phyloP scores from a whole-genome alignment of 1,284 basidiomycete genomes.

The Ustilago cynodontis region DNA sequence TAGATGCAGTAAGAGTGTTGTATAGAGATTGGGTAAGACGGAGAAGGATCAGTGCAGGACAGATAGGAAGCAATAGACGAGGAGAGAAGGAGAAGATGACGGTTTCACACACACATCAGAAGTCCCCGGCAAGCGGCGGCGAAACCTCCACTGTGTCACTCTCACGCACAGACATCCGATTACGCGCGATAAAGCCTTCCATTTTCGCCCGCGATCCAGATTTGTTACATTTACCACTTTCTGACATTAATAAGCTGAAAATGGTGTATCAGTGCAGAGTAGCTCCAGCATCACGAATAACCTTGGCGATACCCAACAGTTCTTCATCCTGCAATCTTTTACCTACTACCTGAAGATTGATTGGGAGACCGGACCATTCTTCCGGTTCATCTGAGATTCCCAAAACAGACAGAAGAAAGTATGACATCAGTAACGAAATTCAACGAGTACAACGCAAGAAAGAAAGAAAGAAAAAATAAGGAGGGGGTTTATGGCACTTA shows the following conservation, averaged over 20 bases:
- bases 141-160: not conserved
- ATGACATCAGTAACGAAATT: too few species aligned
- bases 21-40: too few species aligned
- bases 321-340: conserved; percentile 80
- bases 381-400: conserved; percentile 51
- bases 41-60: too few species aligned
- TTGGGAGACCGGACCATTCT: conserved; percentile 75
- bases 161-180: conserved; percentile 1
- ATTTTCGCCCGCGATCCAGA: not conserved
- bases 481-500: not conserved
- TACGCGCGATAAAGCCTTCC: conserved; percentile 1
- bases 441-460: too few species aligned
- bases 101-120: not conserved
- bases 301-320: conserved; percentile 72
- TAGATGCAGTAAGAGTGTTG: too few species aligned
- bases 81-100: too few species aligned
- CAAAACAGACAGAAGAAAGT: too few species aligned
- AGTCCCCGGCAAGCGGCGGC: not conserved
- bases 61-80: too few species aligned
- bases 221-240: not conserved
- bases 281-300: conserved; percentile 48
- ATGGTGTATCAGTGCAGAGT: conserved; percentile 17
- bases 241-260: not conserved
- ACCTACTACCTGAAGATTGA: conserved; percentile 78
- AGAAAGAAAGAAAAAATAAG: not conserved